Evolutionary conservation across 108 stramenopile species (phyloP).

Genomic region (Fragilaria radians): DNA sequence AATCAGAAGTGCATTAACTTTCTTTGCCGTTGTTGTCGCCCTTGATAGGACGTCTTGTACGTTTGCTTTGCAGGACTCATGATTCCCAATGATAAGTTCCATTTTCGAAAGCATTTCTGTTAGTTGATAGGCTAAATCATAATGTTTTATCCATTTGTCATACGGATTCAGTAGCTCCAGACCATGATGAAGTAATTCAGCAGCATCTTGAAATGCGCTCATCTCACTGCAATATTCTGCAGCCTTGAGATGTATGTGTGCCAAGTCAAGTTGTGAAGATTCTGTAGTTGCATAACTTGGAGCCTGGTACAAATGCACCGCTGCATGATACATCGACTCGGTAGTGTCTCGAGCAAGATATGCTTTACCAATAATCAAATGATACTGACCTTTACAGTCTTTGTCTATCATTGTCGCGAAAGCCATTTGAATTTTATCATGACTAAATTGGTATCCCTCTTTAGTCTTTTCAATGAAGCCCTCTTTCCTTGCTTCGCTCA

Average conservation of each 20-base stretch:
- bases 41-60: neutral
- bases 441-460: constrained; percentile 9
- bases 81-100: neutral
- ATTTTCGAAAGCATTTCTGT: neutral
- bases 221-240: constrained; percentile 4
- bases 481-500: neutral
- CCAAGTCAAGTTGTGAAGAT: constrained; percentile 4
- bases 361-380: constrained; percentile 5
- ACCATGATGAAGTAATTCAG: constrained; percentile 5
- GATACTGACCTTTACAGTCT: constrained; percentile 6
- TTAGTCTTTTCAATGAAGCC: neutral
- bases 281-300: neutral
- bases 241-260: constrained; percentile 8
- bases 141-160: constrained; percentile 13
- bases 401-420: constrained; percentile 5
- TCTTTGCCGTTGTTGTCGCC: neutral
- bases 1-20: neutral
- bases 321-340: constrained; percentile 9
- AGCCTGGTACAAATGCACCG: constrained; percentile 11
- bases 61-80: neutral
- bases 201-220: constrained; percentile 5
- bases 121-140: constrained; percentile 7
- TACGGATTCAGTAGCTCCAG: constrained; percentile 8
- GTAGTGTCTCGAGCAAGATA: neutral
- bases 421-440: constrained; percentile 6